These are phyloP conservation scores for Scytalidium sp. DNA, from an alignment of 2,329 filamentous ascomycete genomes.

Conservation along the genomic window DNA sequence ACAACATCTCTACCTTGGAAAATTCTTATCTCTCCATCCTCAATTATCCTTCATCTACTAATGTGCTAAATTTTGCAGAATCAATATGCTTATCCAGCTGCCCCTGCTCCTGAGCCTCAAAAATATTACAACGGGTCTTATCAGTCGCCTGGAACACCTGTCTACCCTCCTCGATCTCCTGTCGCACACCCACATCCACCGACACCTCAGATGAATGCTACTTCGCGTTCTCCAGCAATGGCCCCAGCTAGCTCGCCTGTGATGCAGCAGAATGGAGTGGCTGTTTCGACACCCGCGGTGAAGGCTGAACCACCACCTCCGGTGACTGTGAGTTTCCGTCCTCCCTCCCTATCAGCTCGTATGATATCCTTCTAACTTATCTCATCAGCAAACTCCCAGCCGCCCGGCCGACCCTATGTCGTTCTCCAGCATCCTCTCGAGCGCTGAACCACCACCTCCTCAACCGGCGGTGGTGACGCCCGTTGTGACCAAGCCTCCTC, in stretches of 20 bases:
- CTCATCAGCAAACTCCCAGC: constrained; percentile 58
- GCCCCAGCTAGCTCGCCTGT: constrained; percentile 45
- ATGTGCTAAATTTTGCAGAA: constrained; percentile 29
- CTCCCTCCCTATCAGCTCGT: background rate
- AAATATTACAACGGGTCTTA: constrained; percentile 49
- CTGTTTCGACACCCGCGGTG: constrained; percentile 22
- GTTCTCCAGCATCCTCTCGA: constrained; percentile 90
- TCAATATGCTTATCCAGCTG: constrained; percentile 46
- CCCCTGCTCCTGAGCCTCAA: constrained; percentile 38
- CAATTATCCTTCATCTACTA: constrained; percentile 12
- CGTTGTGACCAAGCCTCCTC: constrained; percentile 15
- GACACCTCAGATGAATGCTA: constrained; percentile 17
- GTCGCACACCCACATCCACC: constrained; percentile 43
- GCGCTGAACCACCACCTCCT: constrained; percentile 59
- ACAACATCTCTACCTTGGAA: background rate
- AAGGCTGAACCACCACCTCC: constrained; percentile 19
- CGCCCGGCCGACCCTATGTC: constrained; percentile 88
- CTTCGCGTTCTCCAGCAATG: constrained; percentile 26
- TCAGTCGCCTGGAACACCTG: constrained; percentile 44
- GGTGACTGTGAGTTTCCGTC: constrained; percentile 18
- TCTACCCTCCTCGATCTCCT: constrained; percentile 48
- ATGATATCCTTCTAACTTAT: constrained; percentile 11
- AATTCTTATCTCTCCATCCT: background rate
- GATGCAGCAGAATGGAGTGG: constrained; percentile 39
- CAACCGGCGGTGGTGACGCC: constrained; percentile 2